Evolutionary conservation across 2,329 filamentous ascomycete genomes (phyloP), one percentile per base, ranked within the genome.

Genomic region (Mollisia scopiformis): DNA sequence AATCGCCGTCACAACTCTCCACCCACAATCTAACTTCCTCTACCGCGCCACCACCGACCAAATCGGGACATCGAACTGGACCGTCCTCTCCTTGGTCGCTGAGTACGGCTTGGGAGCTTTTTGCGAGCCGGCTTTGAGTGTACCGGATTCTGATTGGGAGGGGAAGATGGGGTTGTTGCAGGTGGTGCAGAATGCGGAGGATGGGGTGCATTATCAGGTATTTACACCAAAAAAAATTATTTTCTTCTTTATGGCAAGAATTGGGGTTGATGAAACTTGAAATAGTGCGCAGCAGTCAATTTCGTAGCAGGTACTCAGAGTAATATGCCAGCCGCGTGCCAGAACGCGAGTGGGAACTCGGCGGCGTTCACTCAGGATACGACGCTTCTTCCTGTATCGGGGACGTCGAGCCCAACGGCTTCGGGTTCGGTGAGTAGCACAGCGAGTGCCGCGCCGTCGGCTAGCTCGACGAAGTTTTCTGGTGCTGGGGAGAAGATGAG

Each of bases 131-230:
- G 65, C 67, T 3, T 72, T 88, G 46, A 78, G 75, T 1, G 75
- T 82, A 0, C 83, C 83, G 0, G 72, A n/a, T n/a, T n/a, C 74
- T 33, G 75, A 74, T 21, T 85, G 78, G 69, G 78, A 76, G 3
- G 85, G 84, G 37, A 76, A 82, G 71, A 81, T 80, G 73, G 85
- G 83, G 14, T 74, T 86, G 16, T 68, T 88, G 2, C 74, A 80
- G 49, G 73, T 87, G 27, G 79, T 83, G 0, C 78, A 77, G 25
- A 75, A 80, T 13, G 84, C 80, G 0, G 75, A 78, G 0, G 85
- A 88, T 59, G 85, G 85, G 1, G 61, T 83, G 16, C 73, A 87
- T 13, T 88, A 80, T 69, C 80, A 84, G 76, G 84, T 86, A 13
- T 33, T 33, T 33, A 13, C 31, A 7, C 13, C 31, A 33, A 33